These are phyloP conservation scores for Kodamaea fukazawae DNA, from an alignment of 805 yeast species.

Conservation along the genomic window DNA sequence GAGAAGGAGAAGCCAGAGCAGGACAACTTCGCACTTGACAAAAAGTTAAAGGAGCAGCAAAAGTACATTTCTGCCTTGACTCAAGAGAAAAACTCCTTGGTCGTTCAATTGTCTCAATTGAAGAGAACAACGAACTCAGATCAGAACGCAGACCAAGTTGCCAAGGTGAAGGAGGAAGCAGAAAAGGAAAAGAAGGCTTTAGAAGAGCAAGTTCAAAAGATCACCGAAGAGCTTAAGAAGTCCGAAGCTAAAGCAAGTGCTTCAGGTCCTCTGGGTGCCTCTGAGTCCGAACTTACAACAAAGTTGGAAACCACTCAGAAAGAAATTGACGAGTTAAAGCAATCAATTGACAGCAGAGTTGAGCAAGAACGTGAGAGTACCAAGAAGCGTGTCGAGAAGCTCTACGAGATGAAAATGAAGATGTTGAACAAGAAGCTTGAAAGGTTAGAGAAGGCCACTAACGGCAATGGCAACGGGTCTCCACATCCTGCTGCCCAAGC, in stretches of 20 bases:
- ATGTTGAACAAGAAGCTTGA: conserved; percentile 55
- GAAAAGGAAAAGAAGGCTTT: conserved; percentile 17
- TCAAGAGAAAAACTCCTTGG: conserved; percentile 14
- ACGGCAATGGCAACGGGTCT: background rate
- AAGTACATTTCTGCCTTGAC: conserved; percentile 10
- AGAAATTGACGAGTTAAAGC: conserved; percentile 2
- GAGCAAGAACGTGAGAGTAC: conserved; percentile 36
- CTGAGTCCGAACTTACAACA: background rate
- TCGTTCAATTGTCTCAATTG: conserved; percentile 20
- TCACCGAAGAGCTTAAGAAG: conserved; percentile 11
- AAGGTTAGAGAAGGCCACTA: conserved; percentile 34
- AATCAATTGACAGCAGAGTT: conserved; percentile 8
- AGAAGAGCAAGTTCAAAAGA: conserved; percentile 9
- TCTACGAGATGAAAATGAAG: conserved; percentile 55
- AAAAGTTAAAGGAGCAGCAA: conserved; percentile 8
- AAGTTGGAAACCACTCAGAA: conserved; percentile 9
- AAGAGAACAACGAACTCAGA: conserved; percentile 12
- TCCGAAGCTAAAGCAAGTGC: conserved; percentile 12
- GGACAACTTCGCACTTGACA: conserved; percentile 2
- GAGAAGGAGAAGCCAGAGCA: conserved; percentile 14
- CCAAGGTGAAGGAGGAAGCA: conserved; percentile 12
- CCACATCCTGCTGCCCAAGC: background rate
- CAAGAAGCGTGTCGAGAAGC: conserved; percentile 51
- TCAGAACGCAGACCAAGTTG: conserved; percentile 11
- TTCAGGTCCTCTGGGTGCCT: conserved; percentile 1